phyloP scores from a whole-genome alignment of 225 moss, liverwort and hornwort genomes.

The Physcomitrium patens region DNA sequence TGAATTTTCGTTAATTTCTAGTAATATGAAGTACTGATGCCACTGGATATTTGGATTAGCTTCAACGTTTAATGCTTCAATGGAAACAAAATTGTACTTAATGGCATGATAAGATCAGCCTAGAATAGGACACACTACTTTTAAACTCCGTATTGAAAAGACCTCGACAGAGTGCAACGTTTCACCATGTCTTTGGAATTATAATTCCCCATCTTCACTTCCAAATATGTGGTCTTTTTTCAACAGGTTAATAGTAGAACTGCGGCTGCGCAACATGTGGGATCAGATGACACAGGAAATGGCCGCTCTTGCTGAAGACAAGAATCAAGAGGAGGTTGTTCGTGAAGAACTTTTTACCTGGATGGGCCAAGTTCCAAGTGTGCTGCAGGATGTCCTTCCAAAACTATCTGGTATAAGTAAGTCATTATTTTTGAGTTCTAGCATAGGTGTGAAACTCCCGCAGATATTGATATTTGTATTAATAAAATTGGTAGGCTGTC shows the following conservation, averaged over 20 bases:
- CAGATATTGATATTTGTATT: not conserved
- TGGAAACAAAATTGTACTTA: not conserved
- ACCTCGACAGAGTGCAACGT: not conserved
- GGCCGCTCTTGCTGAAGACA: slow-evolving; percentile 56
- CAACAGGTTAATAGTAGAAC: slow-evolving; percentile 56
- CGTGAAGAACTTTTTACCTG: slow-evolving; percentile 58
- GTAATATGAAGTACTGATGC: not conserved
- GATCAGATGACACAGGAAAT: slow-evolving; percentile 71
- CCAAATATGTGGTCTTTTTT: not conserved
- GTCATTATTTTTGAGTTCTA: not conserved
- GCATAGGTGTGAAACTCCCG: not conserved
- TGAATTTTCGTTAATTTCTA: not conserved
- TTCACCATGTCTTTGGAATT: not conserved
- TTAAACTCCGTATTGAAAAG: not conserved
- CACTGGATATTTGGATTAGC: not conserved
- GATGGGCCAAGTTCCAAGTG: slow-evolving; percentile 63
- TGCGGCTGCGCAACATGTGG: slow-evolving; percentile 75
- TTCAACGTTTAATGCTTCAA: not conserved
- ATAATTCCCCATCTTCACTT: not conserved
- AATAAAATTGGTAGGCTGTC: not conserved
- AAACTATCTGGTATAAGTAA: slow-evolving; percentile 39
- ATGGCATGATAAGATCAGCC: not conserved
- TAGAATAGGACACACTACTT: not conserved
- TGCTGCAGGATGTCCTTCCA: slow-evolving; percentile 47
- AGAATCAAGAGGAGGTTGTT: slow-evolving; percentile 41